phyloP scores from a whole-genome alignment of 768 basidiomycete genomes.

The Leccinum subgranulosum region DNA sequence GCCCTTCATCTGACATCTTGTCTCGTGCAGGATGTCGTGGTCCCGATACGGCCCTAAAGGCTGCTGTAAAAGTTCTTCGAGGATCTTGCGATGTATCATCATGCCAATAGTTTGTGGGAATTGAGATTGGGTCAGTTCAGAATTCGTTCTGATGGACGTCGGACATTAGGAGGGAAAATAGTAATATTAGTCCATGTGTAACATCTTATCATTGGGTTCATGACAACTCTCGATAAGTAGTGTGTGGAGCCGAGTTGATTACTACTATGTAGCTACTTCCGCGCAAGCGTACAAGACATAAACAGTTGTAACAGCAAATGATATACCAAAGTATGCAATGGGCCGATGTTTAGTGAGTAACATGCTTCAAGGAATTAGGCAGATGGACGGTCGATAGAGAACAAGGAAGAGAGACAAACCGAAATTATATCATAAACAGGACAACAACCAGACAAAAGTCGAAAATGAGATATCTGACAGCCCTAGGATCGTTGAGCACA shows the following conservation, averaged over 20 bases:
- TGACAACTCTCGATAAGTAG: neutral
- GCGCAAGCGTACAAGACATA: constrained; percentile 27
- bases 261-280: constrained; percentile 21
- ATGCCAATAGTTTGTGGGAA: constrained; percentile 5
- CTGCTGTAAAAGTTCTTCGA: constrained; percentile 22
- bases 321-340: constrained; percentile 28
- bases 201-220: neutral
- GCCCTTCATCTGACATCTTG: constrained; percentile 16
- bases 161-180: neutral
- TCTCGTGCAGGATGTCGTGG: constrained; percentile 19
- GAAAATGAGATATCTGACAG: constrained; percentile 17
- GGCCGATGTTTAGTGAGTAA: constrained; percentile 25
- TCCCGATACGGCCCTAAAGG: constrained; percentile 33
- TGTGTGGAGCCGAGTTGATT: constrained; percentile 3
- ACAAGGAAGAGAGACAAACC: constrained; percentile 19
- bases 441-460: constrained; percentile 13
- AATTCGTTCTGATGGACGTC: neutral
- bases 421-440: constrained; percentile 29
- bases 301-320: constrained; percentile 28
- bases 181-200: neutral
- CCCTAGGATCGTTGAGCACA: constrained; percentile 1
- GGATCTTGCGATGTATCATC: constrained; percentile 18
- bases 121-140: too few species aligned
- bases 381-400: constrained; percentile 17
- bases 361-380: constrained; percentile 23